Percentiles rank a stretch among this genome's conserved stretches.
phyloP scores from a whole-genome alignment of 1,284 basidiomycete species.

The Rhodotorula sp. region DNA sequence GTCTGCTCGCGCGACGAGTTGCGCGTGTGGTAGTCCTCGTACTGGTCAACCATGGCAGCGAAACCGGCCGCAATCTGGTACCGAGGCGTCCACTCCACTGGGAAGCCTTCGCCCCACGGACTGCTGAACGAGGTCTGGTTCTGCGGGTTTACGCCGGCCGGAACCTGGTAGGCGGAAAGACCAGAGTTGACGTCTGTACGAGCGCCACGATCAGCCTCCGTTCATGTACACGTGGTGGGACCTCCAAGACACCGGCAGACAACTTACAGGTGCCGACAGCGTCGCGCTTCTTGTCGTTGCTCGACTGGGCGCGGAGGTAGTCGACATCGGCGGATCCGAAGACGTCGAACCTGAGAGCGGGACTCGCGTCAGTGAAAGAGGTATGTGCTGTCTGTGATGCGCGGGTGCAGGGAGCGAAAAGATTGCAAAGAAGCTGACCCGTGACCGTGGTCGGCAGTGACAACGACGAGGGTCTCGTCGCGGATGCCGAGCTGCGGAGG shows the following conservation, averaged over 20 bases:
- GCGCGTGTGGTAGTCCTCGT: constrained; percentile 27
- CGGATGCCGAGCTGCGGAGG: constrained; percentile 49
- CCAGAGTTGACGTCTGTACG: constrained; percentile 46
- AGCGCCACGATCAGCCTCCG: not conserved
- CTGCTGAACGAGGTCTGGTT: constrained; percentile 47
- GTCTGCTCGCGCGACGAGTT: constrained; percentile 10
- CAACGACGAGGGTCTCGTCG: constrained; percentile 52
- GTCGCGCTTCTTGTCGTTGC: constrained; percentile 49
- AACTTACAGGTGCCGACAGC: constrained; percentile 49
- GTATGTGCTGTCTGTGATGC: too few species aligned
- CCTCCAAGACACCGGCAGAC: not conserved
- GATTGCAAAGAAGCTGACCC: constrained; percentile 22
- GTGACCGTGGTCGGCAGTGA: constrained; percentile 53
- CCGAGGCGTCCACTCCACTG: constrained; percentile 51
- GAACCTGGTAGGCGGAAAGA: constrained; percentile 46
- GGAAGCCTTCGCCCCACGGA: constrained; percentile 50
- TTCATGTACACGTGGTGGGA: not conserved
- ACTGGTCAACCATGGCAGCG: constrained; percentile 41
- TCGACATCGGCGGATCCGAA: constrained; percentile 50
- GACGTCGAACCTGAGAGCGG: constrained; percentile 43
- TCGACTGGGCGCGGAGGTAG: constrained; percentile 45
- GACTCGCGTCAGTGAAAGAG: not conserved
- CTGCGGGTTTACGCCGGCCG: constrained; percentile 10
- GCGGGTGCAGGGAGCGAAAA: not conserved
- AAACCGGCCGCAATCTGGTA: constrained; percentile 51